Percentiles rank a stretch among this genome's conserved stretches.
Conservation (phyloP, 768 basidiomycete species). For the Collybia nuda region DNA sequence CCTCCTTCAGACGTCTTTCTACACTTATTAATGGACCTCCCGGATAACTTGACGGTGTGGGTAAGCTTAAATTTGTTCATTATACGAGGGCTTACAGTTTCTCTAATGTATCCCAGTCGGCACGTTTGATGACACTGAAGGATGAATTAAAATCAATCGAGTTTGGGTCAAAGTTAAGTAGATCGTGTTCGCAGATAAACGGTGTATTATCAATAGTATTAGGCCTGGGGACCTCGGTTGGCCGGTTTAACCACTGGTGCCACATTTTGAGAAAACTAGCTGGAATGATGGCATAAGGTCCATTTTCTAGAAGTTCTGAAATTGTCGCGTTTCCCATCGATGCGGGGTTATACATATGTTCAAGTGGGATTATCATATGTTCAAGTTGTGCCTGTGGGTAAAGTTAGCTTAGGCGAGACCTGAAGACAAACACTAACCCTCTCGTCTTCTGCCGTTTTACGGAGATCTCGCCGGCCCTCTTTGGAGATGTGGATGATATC, state of each 20-base stretch:
- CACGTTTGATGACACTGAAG: conserved; percentile 53
- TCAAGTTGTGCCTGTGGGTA: conserved; percentile 56
- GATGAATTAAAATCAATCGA: conserved; percentile 57
- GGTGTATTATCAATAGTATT: conserved; percentile 56
- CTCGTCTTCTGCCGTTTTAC: conserved; percentile 74
- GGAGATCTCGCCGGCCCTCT: conserved; percentile 60
- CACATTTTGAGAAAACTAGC: conserved; percentile 64
- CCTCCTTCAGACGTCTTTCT: conserved; percentile 31
- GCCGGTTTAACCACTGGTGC: conserved; percentile 67
- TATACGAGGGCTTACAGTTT: conserved; percentile 45
- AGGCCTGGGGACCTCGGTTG: conserved; percentile 56
- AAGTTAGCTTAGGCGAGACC: conserved; percentile 9
- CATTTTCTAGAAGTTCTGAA: conserved; percentile 48
- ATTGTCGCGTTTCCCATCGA: conserved; percentile 43
- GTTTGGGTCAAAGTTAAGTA: conserved; percentile 68
- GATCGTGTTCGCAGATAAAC: conserved; percentile 68
- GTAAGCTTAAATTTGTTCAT: not conserved
- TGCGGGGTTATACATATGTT: conserved; percentile 58
- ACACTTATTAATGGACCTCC: conserved; percentile 54
- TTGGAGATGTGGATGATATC: conserved; percentile 50
- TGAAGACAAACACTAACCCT: conserved; percentile 48
- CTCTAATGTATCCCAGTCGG: conserved; percentile 65
- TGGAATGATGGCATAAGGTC: conserved; percentile 58
- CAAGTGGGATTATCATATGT: conserved; percentile 63
- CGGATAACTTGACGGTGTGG: conserved; percentile 44